Conservation (phyloP, 352 stramenopile genomes). For the Phytophthora idaei region DNA sequence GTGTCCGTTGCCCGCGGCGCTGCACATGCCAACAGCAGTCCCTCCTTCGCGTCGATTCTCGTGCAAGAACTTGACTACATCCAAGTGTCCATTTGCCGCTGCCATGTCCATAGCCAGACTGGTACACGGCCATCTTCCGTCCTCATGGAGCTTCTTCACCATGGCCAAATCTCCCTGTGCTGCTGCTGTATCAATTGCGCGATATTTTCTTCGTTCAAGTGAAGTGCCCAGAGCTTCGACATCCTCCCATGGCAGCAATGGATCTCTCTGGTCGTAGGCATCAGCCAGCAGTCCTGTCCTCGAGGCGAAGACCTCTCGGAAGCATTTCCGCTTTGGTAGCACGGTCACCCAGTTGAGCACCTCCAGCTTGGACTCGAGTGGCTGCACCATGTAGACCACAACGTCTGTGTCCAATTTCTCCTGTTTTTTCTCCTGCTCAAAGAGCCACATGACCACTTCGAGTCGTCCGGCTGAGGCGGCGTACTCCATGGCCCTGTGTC, state of each 20-base stretch:
- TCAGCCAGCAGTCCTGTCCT: conserved; percentile 31
- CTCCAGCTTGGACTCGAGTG: conserved; percentile 28
- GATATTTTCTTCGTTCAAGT: conserved; percentile 23
- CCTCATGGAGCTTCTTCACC: conserved; percentile 40
- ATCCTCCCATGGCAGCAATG: conserved; percentile 33
- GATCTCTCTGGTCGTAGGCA: conserved; percentile 43
- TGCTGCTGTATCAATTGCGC: conserved; percentile 42
- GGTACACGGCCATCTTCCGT: conserved; percentile 41
- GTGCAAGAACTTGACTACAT: conserved; percentile 48
- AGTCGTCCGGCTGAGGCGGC: conserved; percentile 35
- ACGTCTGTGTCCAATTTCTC: conserved; percentile 15
- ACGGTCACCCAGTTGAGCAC: conserved; percentile 47
- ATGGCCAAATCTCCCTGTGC: conserved; percentile 38
- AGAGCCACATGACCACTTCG: conserved; percentile 47
- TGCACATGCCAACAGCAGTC: conserved; percentile 43
- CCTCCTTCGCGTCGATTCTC: conserved; percentile 46
- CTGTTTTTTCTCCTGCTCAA: conserved; percentile 25
- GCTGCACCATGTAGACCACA: conserved; percentile 40
- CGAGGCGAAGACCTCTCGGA: conserved; percentile 44
- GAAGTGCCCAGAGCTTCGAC: conserved; percentile 4
- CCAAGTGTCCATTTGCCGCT: conserved; percentile 42
- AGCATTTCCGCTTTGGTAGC: conserved; percentile 33
- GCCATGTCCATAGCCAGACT: conserved; percentile 49
- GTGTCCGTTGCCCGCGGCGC: conserved; percentile 44
- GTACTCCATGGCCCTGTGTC: conserved; percentile 50